These are phyloP conservation scores for Trametes gibbosa DNA, from an alignment of 768 basidiomycete species.

Conservation along the genomic window DNA sequence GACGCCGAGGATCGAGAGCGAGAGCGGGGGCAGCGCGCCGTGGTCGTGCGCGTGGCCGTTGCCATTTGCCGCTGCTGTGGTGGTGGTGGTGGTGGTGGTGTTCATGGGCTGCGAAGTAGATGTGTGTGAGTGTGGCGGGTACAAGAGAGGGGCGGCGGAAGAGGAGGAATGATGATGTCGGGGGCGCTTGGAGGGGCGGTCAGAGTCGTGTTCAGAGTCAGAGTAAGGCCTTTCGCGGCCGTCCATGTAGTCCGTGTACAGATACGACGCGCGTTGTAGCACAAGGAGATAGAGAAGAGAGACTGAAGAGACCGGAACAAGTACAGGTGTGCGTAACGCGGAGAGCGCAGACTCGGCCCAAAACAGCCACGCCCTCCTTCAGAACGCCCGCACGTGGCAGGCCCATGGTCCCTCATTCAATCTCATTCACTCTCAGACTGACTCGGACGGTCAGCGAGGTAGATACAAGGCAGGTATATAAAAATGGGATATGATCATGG, in stretches of 20 bases:
- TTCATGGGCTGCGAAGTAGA: slow-evolving; percentile 8
- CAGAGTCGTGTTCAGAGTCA: slow-evolving; percentile 29
- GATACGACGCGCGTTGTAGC: not conserved
- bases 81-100: not conserved
- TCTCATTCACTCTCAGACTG: too few species aligned
- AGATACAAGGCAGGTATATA: too few species aligned
- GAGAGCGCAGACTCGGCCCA: not conserved
- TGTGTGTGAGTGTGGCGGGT: slow-evolving; percentile 17
- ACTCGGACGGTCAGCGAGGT: too few species aligned
- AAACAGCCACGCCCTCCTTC: not conserved
- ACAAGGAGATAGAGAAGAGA: not conserved
- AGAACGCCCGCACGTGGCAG: not conserved
- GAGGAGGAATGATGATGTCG: slow-evolving; percentile 36
- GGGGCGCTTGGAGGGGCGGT: slow-evolving; percentile 37
- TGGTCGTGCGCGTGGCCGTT: not conserved
- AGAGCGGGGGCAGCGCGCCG: slow-evolving; percentile 54
- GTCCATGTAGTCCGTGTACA: slow-evolving; percentile 21
- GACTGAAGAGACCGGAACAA: not conserved
- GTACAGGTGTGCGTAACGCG: too few species aligned
- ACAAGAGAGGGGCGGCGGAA: slow-evolving; percentile 14
- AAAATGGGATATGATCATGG: too few species aligned
- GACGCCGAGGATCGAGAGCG: slow-evolving; percentile 79
- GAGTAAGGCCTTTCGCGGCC: slow-evolving; percentile 21
- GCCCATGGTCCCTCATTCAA: not conserved
- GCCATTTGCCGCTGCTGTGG: not conserved